These are phyloP conservation scores for Rhizophlyctis rosea DNA, from an alignment of 192 early-diverging fungal species.

Conservation along the genomic window DNA sequence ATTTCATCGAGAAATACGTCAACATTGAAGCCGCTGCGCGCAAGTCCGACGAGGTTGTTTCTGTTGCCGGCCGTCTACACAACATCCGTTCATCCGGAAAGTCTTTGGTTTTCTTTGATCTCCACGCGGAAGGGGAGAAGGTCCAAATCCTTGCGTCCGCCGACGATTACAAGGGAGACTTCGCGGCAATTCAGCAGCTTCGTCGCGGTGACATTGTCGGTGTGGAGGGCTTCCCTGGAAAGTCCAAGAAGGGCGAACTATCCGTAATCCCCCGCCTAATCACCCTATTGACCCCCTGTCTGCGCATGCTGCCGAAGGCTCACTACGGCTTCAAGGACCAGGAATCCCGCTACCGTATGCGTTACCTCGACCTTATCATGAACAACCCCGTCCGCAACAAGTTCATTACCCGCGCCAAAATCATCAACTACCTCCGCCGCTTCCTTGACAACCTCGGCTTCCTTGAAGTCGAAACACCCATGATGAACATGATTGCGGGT, in stretches of 20 bases:
- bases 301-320: constrained; percentile 93
- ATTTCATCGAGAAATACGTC: constrained; percentile 83
- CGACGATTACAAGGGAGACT: constrained; percentile 63
- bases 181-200: constrained; percentile 78
- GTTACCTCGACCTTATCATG: constrained; percentile 99
- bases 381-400: constrained; percentile 93
- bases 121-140: constrained; percentile 89
- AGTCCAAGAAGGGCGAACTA: constrained; percentile 90
- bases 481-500: constrained; percentile 96
- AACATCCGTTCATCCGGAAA: constrained; percentile 88
- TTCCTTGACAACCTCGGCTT: constrained; percentile 95
- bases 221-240: constrained; percentile 84
- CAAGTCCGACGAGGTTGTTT: constrained; percentile 63
- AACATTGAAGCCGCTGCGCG: constrained; percentile 67
- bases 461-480: constrained; percentile 99
- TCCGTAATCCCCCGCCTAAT: constrained; percentile 91
- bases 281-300: constrained; percentile 85
- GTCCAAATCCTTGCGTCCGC: constrained; percentile 90
- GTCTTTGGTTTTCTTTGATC: constrained; percentile 94
- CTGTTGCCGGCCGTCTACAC: constrained; percentile 91
- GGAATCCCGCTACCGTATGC: constrained; percentile 94
- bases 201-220: constrained; percentile 97
- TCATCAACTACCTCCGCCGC: constrained; percentile 92
- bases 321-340: constrained; percentile 97
- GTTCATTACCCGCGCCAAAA: constrained; percentile 87